Conservation (phyloP, 2,329 filamentous ascomycete species). For the Microsporum canis region DNA sequence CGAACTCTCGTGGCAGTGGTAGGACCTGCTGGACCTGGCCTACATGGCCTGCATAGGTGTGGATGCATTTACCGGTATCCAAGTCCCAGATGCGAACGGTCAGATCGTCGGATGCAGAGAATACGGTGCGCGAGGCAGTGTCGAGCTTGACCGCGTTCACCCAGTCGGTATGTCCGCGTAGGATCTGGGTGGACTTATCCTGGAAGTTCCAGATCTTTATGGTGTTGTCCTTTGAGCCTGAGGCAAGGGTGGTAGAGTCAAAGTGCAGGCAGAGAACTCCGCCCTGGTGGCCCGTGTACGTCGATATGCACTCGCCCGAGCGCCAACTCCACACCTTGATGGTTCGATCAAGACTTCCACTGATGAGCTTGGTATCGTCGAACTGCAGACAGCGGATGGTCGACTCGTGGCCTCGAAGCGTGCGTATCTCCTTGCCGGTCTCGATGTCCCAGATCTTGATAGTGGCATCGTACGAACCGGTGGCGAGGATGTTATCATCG, state of each 20-base stretch:
- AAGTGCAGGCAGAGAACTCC: constrained; percentile 85
- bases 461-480: constrained; percentile 87
- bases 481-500: constrained; percentile 81
- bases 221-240: constrained; percentile 77
- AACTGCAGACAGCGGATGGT: constrained; percentile 87
- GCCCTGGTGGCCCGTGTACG: constrained; percentile 63
- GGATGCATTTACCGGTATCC: constrained; percentile 67
- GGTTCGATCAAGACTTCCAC: constrained; percentile 74
- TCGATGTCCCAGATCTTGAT: constrained; percentile 96
- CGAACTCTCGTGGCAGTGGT: constrained; percentile 73
- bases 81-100: constrained; percentile 89
- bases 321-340: constrained; percentile 96
- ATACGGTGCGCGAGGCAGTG: constrained; percentile 65
- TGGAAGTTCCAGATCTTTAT: constrained; percentile 90
- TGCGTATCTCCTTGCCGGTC: constrained; percentile 75
- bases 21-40: constrained; percentile 91
- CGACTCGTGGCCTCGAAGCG: constrained; percentile 66
- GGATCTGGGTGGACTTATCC: constrained; percentile 64
- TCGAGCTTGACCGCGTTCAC: constrained; percentile 94
- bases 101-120: constrained; percentile 89
- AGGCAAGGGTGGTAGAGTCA: constrained; percentile 70
- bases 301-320: constrained; percentile 75
- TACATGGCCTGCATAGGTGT: constrained; percentile 74
- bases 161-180: constrained; percentile 84
- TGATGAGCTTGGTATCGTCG: constrained; percentile 82